Conservation (phyloP, 163 green algal species). For the Chlamydomonas reinhardtii region DNA sequence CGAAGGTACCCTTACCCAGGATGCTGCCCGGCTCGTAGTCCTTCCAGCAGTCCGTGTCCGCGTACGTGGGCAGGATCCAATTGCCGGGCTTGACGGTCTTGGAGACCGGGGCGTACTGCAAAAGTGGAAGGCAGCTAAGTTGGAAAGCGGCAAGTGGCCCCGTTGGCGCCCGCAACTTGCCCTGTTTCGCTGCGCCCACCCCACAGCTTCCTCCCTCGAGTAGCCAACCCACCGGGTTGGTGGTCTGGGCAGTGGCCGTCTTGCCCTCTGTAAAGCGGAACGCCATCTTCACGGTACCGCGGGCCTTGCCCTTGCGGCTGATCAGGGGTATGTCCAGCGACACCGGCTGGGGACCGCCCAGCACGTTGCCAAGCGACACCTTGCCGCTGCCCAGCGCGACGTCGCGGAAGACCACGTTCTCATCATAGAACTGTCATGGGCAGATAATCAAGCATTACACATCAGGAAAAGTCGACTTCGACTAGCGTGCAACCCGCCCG, state of each 20-base stretch:
- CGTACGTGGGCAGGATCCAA: slow-evolving; percentile 61
- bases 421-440: slow-evolving; percentile 63
- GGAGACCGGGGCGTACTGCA: background rate
- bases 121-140: background rate
- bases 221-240: background rate
- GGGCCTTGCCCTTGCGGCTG: slow-evolving; percentile 40
- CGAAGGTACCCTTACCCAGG: slow-evolving; percentile 79
- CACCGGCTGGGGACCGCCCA: background rate
- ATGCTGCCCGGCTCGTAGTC: slow-evolving; percentile 68
- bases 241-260: background rate
- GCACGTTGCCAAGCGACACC: slow-evolving; percentile 14
- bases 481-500: background rate
- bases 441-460: background rate
- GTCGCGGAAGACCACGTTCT: slow-evolving; percentile 63
- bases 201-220: too few relatives aligned
- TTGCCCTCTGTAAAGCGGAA: slow-evolving; percentile 46
- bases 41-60: slow-evolving; percentile 65
- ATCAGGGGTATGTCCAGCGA: slow-evolving; percentile 30
- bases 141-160: background rate
- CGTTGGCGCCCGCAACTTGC: too few relatives aligned
- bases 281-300: slow-evolving; percentile 12
- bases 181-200: too few relatives aligned
- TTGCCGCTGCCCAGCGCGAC: slow-evolving; percentile 61
- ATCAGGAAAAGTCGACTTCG: background rate
- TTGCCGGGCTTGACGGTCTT: slow-evolving; percentile 47